These are phyloP conservation scores for Aspergillus sp. DNA, from an alignment of 2,329 filamentous ascomycete species.

Conservation along the genomic window DNA sequence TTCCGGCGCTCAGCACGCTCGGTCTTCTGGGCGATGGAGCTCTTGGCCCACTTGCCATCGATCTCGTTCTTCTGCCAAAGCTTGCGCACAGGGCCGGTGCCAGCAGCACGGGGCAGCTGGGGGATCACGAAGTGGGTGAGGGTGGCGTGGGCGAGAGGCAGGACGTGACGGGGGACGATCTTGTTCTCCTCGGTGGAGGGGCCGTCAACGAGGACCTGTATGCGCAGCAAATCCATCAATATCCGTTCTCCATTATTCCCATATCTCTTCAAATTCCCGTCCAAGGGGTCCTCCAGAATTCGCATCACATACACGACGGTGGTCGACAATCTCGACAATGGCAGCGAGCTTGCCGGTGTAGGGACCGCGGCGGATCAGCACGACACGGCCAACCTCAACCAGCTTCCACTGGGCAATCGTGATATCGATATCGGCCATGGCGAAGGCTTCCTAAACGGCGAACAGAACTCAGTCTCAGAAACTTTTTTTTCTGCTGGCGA, in stretches of 20 bases:
- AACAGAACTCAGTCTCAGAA: slow-evolving; percentile 25
- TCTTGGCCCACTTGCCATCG: slow-evolving; percentile 89
- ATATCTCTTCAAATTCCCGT: slow-evolving; percentile 3
- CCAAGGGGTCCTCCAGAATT: slow-evolving; percentile 8
- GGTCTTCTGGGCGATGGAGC: slow-evolving; percentile 92
- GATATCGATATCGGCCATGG: slow-evolving; percentile 81
- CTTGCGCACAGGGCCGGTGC: slow-evolving; percentile 79
- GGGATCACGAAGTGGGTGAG: slow-evolving; percentile 87
- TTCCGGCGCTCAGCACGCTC: slow-evolving; percentile 81
- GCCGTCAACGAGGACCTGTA: slow-evolving; percentile 91
- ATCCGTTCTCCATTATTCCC: slow-evolving; percentile 21
- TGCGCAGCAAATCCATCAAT: slow-evolving; percentile 7
- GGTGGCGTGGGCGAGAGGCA: slow-evolving; percentile 77
- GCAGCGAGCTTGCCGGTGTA: slow-evolving; percentile 82
- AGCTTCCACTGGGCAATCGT: slow-evolving; percentile 85
- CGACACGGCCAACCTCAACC: slow-evolving; percentile 97
- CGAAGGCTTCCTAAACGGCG: slow-evolving; percentile 57
- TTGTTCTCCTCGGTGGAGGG: slow-evolving; percentile 78
- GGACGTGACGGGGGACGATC: slow-evolving; percentile 81
- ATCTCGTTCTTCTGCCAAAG: slow-evolving; percentile 89
- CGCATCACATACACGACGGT: slow-evolving; percentile 88
- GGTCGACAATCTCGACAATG: slow-evolving; percentile 99
- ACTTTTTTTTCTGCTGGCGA: slow-evolving; percentile 13
- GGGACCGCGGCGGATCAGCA: slow-evolving; percentile 82
- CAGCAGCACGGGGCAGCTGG: slow-evolving; percentile 80